A percentile compares a stretch with the other conserved stretches of the same genome.
Conservation (phyloP, 2,329 filamentous ascomycete genomes). For the Hortaea sp. region DNA sequence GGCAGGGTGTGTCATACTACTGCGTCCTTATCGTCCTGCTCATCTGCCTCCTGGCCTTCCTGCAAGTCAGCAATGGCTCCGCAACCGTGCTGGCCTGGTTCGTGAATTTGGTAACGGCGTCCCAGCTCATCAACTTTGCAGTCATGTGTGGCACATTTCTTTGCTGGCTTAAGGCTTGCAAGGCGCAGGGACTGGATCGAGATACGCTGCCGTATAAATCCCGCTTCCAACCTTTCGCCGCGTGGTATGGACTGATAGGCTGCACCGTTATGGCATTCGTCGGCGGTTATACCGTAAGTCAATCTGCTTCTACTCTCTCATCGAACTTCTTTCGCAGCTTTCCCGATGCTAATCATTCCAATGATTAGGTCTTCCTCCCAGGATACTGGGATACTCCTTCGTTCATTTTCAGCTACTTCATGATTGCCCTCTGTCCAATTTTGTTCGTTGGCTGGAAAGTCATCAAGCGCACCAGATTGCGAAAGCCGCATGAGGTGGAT, state of each 20-base stretch:
- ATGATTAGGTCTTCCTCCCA: not conserved
- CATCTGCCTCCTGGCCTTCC: slow-evolving; percentile 21
- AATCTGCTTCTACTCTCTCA: slow-evolving; percentile 7
- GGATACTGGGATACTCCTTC: not conserved
- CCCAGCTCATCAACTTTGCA: slow-evolving; percentile 51
- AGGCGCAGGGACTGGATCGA: slow-evolving; percentile 40
- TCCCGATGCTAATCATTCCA: no score
- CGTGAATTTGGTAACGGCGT: slow-evolving; percentile 45
- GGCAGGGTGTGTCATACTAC: not conserved
- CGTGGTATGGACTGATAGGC: slow-evolving; percentile 32
- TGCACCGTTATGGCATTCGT: slow-evolving; percentile 54
- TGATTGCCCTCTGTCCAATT: slow-evolving; percentile 23
- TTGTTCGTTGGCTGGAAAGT: slow-evolving; percentile 56
- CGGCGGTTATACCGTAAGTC: slow-evolving; percentile 48
- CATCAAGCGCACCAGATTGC: slow-evolving; percentile 49
- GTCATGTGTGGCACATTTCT: slow-evolving; percentile 47
- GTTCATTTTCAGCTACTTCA: slow-evolving; percentile 10
- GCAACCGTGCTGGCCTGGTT: slow-evolving; percentile 25
- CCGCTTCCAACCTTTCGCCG: slow-evolving; percentile 46
- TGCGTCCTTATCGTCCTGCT: slow-evolving; percentile 5
- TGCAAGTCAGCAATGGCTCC: slow-evolving; percentile 15
- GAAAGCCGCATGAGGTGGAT: slow-evolving; percentile 33
- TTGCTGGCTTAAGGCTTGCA: slow-evolving; percentile 43
- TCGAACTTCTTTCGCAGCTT: not conserved
- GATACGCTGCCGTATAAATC: slow-evolving; percentile 41